phyloP scores from a whole-genome alignment of 2,329 filamentous ascomycete genomes.

The Aureobasidium sp. region DNA sequence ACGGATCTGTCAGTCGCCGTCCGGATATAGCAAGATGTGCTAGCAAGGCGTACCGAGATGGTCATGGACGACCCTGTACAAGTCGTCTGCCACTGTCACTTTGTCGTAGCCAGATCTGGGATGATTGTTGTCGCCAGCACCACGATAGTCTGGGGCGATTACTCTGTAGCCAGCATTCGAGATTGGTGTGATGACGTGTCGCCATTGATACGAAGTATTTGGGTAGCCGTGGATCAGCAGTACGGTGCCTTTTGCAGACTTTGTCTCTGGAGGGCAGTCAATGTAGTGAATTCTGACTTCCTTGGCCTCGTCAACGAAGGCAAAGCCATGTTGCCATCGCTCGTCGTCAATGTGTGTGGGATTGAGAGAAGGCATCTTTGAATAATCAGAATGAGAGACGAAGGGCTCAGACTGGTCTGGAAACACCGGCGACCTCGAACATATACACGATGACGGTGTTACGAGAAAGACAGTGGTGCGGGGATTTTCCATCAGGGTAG shows the following conservation, averaged over 20 bases:
- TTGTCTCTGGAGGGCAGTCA: not conserved
- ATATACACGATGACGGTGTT: not conserved
- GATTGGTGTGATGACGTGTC: conserved; percentile 34
- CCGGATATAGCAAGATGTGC: not conserved
- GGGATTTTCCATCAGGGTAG: not conserved
- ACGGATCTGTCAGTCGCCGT: not conserved
- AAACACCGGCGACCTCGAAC: not conserved
- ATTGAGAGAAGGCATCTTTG: conserved; percentile 6
- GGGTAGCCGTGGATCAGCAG: conserved; percentile 45
- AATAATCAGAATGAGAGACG: no score
- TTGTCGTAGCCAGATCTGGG: conserved; percentile 36
- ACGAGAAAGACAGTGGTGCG: not conserved
- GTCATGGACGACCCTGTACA: conserved; percentile 28
- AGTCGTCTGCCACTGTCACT: conserved; percentile 34
- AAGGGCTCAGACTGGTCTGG: not conserved
- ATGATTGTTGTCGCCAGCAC: conserved; percentile 33
- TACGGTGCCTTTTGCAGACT: conserved; percentile 29
- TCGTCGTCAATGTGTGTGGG: not conserved
- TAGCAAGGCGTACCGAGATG: conserved; percentile 27
- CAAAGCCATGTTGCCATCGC: conserved; percentile 3
- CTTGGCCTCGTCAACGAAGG: not conserved
- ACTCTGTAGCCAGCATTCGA: conserved; percentile 34
- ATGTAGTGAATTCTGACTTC: conserved; percentile 25
- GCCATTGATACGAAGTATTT: conserved; percentile 41
- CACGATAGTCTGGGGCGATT: conserved; percentile 35